phyloP scores from a whole-genome alignment of 2,329 filamentous ascomycete species.

The Pseudogymnoascus pannorum region DNA sequence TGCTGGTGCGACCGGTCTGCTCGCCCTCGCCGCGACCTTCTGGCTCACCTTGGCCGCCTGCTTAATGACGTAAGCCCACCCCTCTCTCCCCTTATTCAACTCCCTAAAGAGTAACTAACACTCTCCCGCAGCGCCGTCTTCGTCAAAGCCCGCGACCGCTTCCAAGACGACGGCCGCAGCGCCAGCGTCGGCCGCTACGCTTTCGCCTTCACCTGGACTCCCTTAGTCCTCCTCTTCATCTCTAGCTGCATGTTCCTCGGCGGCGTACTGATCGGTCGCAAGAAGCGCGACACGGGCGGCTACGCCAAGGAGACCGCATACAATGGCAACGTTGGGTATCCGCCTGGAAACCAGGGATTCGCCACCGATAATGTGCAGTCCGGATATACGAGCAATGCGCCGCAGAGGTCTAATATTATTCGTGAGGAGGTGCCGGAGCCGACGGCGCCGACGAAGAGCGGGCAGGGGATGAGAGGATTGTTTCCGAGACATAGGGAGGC shows the following conservation, averaged over 20 bases:
- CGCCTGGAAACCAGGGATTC: neutral
- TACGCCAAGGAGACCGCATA: conserved; percentile 2
- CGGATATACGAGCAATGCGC: neutral
- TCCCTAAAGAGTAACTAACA: conserved; percentile 19
- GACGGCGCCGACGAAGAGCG: neutral
- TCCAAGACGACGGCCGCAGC: conserved; percentile 45
- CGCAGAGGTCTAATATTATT: neutral
- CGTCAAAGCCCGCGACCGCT: conserved; percentile 61
- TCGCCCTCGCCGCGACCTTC: conserved; percentile 54
- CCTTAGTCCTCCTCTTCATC: conserved; percentile 58
- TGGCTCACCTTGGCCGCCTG: conserved; percentile 60
- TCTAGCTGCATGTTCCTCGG: conserved; percentile 61
- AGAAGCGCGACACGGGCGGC: neutral
- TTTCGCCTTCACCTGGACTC: conserved; percentile 72
- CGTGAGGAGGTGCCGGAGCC: neutral
- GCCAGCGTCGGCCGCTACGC: conserved; percentile 60
- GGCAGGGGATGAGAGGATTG: neutral
- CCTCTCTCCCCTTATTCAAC: conserved; percentile 12
- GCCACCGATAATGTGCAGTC: neutral
- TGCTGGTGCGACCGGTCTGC: conserved; percentile 56
- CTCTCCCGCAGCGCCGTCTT: conserved; percentile 45
- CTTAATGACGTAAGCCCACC: conserved; percentile 63
- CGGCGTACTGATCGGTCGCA: conserved; percentile 36
- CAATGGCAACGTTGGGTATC: neutral
- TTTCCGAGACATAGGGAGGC: neutral